These are phyloP conservation scores for Xylaria grammica DNA, from an alignment of 495 filamentous ascomycete genomes.

Conservation along the genomic window DNA sequence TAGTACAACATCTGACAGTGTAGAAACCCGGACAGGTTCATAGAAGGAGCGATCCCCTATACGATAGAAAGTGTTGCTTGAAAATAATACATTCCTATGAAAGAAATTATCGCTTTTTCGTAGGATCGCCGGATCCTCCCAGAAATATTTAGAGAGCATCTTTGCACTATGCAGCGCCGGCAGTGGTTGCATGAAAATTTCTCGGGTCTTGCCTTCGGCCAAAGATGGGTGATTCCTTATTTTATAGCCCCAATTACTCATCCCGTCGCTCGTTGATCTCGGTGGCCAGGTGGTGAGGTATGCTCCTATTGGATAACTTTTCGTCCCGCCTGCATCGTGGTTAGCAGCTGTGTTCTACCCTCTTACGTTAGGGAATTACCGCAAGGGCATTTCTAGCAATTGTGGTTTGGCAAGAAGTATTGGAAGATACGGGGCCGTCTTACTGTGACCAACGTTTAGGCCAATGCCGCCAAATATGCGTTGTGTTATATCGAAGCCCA, in stretches of 20 bases:
- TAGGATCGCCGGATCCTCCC: neutral
- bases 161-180: conserved; percentile 3
- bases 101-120: conserved; percentile 15
- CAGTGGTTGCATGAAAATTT: neutral
- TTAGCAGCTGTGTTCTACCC: neutral
- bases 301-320: neutral
- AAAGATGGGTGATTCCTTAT: neutral
- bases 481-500: conserved; percentile 1
- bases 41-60: too few species aligned
- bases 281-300: neutral
- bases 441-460: neutral
- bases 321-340: neutral
- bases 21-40: too few species aligned
- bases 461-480: neutral
- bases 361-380: neutral
- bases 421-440: too few species aligned
- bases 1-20: too few species aligned
- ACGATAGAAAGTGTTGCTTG: too few species aligned
- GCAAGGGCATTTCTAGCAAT: too few species aligned
- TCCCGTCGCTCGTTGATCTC: neutral
- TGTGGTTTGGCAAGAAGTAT: too few species aligned
- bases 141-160: conserved; percentile 1
- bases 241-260: neutral
- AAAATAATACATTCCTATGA: neutral
- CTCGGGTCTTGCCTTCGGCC: too few species aligned